A percentile compares a stretch with the other conserved stretches of the same genome.
phyloP scores from a whole-genome alignment of 148 eudicot species.

The Camellia lanceoleosa region DNA sequence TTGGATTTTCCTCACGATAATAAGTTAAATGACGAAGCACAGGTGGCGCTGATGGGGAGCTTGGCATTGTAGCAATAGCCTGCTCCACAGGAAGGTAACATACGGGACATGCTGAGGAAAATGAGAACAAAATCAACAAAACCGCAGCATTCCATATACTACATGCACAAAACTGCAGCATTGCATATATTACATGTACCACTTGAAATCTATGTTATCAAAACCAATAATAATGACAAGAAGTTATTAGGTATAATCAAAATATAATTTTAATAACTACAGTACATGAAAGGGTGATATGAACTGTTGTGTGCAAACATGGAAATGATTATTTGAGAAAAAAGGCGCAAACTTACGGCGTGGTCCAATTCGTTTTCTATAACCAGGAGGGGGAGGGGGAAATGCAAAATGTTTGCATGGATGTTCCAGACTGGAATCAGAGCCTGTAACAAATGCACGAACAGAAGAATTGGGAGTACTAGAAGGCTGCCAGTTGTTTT shows the following conservation, averaged over 20 bases:
- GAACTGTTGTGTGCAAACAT: background rate
- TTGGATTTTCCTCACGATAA: conserved; percentile 53
- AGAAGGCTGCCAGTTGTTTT: conserved; percentile 13
- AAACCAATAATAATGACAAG: background rate
- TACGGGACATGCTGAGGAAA: conserved; percentile 78
- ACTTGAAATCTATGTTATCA: background rate
- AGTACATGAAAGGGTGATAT: background rate
- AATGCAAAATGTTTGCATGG: conserved; percentile 54
- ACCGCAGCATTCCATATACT: background rate
- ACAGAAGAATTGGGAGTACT: conserved; percentile 18
- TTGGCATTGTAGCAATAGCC: conserved; percentile 79
- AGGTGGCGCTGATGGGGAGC: conserved; percentile 66
- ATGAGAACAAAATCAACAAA: conserved; percentile 10
- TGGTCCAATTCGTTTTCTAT: conserved; percentile 66
- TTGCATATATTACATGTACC: background rate
- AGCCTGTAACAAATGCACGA: conserved; percentile 10
- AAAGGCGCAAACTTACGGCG: conserved; percentile 62
- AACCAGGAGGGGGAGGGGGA: conserved; percentile 78
- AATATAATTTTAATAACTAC: background rate
- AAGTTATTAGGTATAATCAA: too few species aligned
- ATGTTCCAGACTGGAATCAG: conserved; percentile 25
- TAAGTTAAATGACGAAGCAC: conserved; percentile 70
- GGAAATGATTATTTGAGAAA: conserved; percentile 2
- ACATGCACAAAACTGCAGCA: background rate
- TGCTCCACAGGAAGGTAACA: conserved; percentile 83